Evolutionary conservation across 1,139 yeast genomes (phyloP).

Genomic region (Nakaseomyces nivariensis): DNA sequence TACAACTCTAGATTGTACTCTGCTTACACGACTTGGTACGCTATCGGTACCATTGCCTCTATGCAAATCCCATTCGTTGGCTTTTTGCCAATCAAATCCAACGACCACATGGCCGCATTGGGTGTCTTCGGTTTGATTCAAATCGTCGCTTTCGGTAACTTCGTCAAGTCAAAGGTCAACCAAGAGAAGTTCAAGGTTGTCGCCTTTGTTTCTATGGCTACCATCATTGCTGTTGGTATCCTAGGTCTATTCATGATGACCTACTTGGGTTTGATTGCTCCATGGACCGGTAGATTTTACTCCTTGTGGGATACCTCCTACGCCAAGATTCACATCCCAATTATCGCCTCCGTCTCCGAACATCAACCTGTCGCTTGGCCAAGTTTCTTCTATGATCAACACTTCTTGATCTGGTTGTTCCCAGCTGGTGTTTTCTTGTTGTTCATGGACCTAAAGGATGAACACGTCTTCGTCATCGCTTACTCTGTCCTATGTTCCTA

Average conservation of each 20-base stretch:
- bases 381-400: constrained; percentile 89
- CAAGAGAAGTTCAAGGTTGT: constrained; percentile 67
- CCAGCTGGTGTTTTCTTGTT: constrained; percentile 93
- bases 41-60: constrained; percentile 90
- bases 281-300: constrained; percentile 99
- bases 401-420: constrained; percentile 91
- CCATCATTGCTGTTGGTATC: constrained; percentile 53
- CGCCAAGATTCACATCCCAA: constrained; percentile 96
- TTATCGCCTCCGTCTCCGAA: constrained; percentile 96
- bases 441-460: constrained; percentile 82
- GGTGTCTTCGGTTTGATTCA: constrained; percentile 96
- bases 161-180: constrained; percentile 65
- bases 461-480: constrained; percentile 85
- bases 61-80: constrained; percentile 99
- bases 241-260: constrained; percentile 71
- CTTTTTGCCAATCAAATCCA: constrained; percentile 89
- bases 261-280: constrained; percentile 88
- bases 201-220: constrained; percentile 48
- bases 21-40: constrained; percentile 94
- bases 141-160: constrained; percentile 79
- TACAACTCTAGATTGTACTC: constrained; percentile 75
- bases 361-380: constrained; percentile 99
- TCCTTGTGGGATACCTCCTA: constrained; percentile 97
- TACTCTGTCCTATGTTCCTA: constrained; percentile 88
- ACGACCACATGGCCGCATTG: constrained; percentile 97